Conservation (phyloP, 163 green algal species). For the Scenedesmus sp. region DNA sequence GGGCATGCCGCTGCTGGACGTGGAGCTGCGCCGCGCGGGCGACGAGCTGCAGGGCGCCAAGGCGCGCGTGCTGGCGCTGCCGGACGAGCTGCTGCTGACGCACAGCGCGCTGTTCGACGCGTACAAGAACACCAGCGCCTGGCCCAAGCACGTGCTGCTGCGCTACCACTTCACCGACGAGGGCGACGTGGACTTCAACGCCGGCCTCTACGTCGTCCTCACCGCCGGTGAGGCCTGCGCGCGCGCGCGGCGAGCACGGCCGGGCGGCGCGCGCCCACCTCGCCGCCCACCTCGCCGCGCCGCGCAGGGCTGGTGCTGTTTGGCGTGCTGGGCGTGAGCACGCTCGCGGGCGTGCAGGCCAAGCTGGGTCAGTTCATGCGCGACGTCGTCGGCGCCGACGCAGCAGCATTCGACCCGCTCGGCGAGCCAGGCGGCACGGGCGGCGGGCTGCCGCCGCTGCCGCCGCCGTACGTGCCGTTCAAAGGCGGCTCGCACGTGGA, state of each 20-base stretch:
- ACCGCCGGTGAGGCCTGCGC: slow-evolving; percentile 1
- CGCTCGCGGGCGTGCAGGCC: slow-evolving; percentile 35
- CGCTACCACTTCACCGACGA: slow-evolving; percentile 24
- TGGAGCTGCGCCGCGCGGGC: slow-evolving; percentile 33
- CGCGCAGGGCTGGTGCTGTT: slow-evolving; percentile 32
- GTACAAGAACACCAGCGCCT: slow-evolving; percentile 39
- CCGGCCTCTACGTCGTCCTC: slow-evolving; percentile 34
- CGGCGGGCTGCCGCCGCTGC: not conserved
- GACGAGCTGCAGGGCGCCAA: slow-evolving; percentile 37
- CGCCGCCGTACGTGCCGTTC: slow-evolving; percentile 18
- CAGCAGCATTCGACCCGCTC: slow-evolving; percentile 24
- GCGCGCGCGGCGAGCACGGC: too few relatives aligned
- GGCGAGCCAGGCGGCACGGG: not conserved
- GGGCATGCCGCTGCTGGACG: slow-evolving; percentile 44
- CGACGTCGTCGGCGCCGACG: slow-evolving; percentile 31
- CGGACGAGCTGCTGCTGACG: slow-evolving; percentile 36
- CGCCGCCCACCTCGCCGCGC: too few relatives aligned
- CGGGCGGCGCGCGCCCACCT: too few relatives aligned
- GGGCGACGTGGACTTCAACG: slow-evolving; percentile 32
- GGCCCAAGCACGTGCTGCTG: slow-evolving; percentile 49
- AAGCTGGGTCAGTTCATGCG: slow-evolving; percentile 36
- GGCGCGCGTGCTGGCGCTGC: slow-evolving; percentile 28
- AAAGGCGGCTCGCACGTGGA: slow-evolving; percentile 36
- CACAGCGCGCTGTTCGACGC: slow-evolving; percentile 37
- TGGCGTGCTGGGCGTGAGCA: slow-evolving; percentile 29